Percentiles rank a stretch among this genome's conserved stretches.
phyloP scores from a whole-genome alignment of 441 rosid species.

The Corymbia citriodora region DNA sequence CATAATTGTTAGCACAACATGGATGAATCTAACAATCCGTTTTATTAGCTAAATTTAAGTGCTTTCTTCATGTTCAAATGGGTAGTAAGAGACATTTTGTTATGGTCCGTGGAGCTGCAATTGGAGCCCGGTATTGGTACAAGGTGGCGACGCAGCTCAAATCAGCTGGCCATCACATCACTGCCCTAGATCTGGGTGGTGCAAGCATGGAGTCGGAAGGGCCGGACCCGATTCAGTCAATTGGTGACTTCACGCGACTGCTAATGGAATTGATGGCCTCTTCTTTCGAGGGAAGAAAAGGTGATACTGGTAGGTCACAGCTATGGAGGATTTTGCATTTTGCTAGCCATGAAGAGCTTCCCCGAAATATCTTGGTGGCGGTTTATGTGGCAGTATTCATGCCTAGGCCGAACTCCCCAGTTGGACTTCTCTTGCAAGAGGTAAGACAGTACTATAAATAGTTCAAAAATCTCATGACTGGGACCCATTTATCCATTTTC shows the following conservation, averaged over 20 bases:
- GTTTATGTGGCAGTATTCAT: conserved; percentile 45
- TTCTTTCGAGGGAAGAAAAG: conserved; percentile 22
- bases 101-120: conserved; percentile 38
- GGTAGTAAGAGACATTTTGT: conserved; percentile 27
- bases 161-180: conserved; percentile 24
- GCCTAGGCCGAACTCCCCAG: conserved; percentile 36
- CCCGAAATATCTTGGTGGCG: conserved; percentile 42
- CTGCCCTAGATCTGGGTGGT: no score
- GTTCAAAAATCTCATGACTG: background rate
- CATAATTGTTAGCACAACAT: background rate
- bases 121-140: conserved; percentile 53
- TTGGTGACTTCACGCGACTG: conserved; percentile 36
- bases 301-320: conserved; percentile 67
- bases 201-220: no score
- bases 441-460: background rate
- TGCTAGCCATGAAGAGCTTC: conserved; percentile 51
- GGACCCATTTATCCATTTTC: background rate
- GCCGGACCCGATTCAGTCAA: no score
- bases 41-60: background rate
- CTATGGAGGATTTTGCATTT: conserved; percentile 40
- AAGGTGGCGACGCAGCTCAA: conserved; percentile 32
- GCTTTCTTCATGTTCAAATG: no score
- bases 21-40: background rate
- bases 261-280: conserved; percentile 49
- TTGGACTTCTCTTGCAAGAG: conserved; percentile 9